Evolutionary conservation across 140 eudicot genomes (phyloP), one percentile per base, ranked within the genome.

Genomic region (Flaveria floridana): DNA sequence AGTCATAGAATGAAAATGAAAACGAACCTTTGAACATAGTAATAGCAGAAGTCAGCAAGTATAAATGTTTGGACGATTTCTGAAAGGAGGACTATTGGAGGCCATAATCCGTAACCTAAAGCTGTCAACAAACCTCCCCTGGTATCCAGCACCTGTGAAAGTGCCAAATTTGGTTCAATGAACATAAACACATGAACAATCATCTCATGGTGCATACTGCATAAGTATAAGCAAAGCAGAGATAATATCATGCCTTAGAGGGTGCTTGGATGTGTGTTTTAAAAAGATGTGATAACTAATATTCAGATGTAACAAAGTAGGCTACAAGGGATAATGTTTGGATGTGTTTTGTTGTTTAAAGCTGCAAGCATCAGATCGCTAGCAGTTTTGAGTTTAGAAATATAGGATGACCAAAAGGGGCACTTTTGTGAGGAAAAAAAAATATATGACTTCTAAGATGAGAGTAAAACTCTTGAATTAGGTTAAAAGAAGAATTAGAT

Each of bases 11-110:
- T 18, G 3, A 5, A 23, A 6, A n/a, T 26, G 55, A 4, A 61
- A 57, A 18, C 2, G 25, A 21, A 83, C 86, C 88, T 86, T 74
- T 80, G 84, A 67, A 86, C 84, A 68, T 86, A 86, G 50, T 86
- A 86, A 69, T 83, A 86, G 80, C 90, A 86, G 84, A 84, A 86
- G 70, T 86, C 88, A 0, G 91, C 88, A 41, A 86, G 76, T 25
- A 86, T 86, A 41, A 86, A 84, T 25, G 91, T 86, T 68, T 86
- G 91, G 34, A 86, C 81, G 7, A 86, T 80, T 84, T 86, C 91
- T 26, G 88, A 86, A 73, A 86, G 69, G 2, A 86, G 86, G 44
- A 86, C 91, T 84, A 86, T 62, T 1, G 76, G 47, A 16, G 91
- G 91, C 86, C 91, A 86, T 37, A 84, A 48, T 26, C 91, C 88